Base-by-base conservation (phyloP, 148 eudicot species). In the Vaccinium myrtillus region DNA sequence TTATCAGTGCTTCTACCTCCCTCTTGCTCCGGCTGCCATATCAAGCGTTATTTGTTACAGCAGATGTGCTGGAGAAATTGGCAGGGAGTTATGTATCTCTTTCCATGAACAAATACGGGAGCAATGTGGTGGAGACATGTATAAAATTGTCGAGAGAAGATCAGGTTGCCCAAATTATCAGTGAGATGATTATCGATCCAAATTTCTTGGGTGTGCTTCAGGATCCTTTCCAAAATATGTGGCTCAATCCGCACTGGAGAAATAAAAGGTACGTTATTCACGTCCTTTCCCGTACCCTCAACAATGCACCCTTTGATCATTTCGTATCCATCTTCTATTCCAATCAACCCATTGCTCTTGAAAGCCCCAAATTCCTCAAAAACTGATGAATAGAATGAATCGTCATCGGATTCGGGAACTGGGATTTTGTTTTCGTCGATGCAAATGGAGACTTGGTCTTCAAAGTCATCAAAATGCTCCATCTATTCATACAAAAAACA, bases 201-300 rank as follows among this genome's bases (percentile, higher is more conserved):
- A 16, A 79, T 1, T 89, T 91, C 59, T 48, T 86, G 50, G 74
- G 67, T 53, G 61, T 93, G 74, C 65, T 89, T 65, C 91, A 83
- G 48, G 84, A 91, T 76, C 84, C 82, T 12, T 86, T 19, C 2
- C 93, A 93, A 2, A 93, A 93, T 93, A 87, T 81, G 93, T 93
- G 75, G 92, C 85, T 82, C 93, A 93, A 81, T 71, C 79, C 15
- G 87, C 89, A 1, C 27, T 30, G 30, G 30, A 30, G 30, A 30
- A 30, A 30, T 0, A 30, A 30, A 30, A 30, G 30, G 30, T 30
- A 30, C 30, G 30, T 30, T 30, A 30, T 30, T 30, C 30, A 30
- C 30, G 30, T 30, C 30, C 30, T 30, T 30, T 30, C 30, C 30
- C 30, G 1, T 30, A 30, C 30, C 30, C 30, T 30, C 0, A 30